phyloP scores from a whole-genome alignment of 495 filamentous ascomycete species.

The Copromyces sp. region DNA sequence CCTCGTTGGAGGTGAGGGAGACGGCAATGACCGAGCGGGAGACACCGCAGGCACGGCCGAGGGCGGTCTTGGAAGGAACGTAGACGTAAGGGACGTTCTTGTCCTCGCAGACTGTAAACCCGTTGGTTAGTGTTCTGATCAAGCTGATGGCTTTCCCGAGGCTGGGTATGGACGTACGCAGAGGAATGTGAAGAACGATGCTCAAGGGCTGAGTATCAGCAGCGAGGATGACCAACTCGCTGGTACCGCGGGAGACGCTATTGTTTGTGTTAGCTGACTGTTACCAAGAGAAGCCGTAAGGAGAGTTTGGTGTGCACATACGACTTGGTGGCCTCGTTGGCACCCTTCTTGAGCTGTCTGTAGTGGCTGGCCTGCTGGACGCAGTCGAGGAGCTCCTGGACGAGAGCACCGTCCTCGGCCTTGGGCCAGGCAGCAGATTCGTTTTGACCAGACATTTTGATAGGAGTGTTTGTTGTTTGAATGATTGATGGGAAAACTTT shows the following conservation, averaged over 20 bases:
- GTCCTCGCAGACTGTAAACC: slow-evolving; percentile 31
- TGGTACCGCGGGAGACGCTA: slow-evolving; percentile 69
- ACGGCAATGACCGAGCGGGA: slow-evolving; percentile 76
- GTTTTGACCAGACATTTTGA: slow-evolving; percentile 39
- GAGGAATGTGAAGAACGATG: slow-evolving; percentile 85
- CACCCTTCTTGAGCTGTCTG: slow-evolving; percentile 82
- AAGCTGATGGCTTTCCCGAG: slow-evolving; percentile 69
- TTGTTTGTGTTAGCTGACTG: background rate
- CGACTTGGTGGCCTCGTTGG: slow-evolving; percentile 66
- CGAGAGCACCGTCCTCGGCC: slow-evolving; percentile 64
- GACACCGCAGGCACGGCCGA: slow-evolving; percentile 80
- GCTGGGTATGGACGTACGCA: slow-evolving; percentile 27
- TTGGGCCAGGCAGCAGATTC: slow-evolving; percentile 71
- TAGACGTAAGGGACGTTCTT: slow-evolving; percentile 60
- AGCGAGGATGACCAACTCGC: slow-evolving; percentile 80
- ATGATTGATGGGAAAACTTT: background rate
- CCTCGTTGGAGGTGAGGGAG: slow-evolving; percentile 88
- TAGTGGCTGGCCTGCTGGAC: slow-evolving; percentile 81
- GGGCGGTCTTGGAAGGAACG: slow-evolving; percentile 43
- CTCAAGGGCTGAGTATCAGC: slow-evolving; percentile 80
- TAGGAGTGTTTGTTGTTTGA: slow-evolving; percentile 1
- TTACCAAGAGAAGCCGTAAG: too few species aligned
- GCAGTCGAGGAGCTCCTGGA: slow-evolving; percentile 73
- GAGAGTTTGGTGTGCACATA: slow-evolving; percentile 2
- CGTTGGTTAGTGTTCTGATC: slow-evolving; percentile 8